Evolutionary conservation across 2,329 filamentous ascomycete genomes (phyloP).

Genomic region (Hirsutella minnesotensis): DNA sequence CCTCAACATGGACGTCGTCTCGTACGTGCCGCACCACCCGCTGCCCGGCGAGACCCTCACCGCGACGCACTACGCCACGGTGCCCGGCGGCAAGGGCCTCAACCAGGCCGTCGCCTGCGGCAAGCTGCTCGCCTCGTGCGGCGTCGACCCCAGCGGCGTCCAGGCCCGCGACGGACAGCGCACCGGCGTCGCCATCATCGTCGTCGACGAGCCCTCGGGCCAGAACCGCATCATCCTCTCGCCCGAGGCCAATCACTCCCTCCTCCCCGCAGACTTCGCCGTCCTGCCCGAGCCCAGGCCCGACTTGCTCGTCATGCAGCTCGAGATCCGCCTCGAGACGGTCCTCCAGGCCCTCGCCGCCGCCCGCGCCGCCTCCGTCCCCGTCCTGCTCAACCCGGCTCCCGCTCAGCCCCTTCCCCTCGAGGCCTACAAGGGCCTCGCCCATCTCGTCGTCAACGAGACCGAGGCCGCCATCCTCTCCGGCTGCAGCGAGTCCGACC

Average conservation of each 20-base stretch:
- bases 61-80: constrained; percentile 63
- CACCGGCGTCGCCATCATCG: constrained; percentile 63
- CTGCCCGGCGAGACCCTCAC: constrained; percentile 79
- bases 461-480: constrained; percentile 71
- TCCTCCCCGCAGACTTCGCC: constrained; percentile 24
- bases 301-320: constrained; percentile 61
- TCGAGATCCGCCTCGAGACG: constrained; percentile 61
- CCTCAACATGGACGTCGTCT: constrained; percentile 88
- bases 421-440: constrained; percentile 53
- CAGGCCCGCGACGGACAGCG: constrained; percentile 28
- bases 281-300: constrained; percentile 27
- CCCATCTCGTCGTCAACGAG: constrained; percentile 81
- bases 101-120: constrained; percentile 90
- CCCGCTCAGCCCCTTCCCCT: constrained; percentile 59
- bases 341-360: constrained; percentile 48
- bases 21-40: constrained; percentile 74
- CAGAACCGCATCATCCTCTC: constrained; percentile 69
- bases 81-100: constrained; percentile 84
- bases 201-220: constrained; percentile 60
- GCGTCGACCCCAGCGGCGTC: constrained; percentile 49
- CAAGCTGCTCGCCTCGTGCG: constrained; percentile 54
- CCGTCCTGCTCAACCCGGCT: constrained; percentile 76
- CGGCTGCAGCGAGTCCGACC: constrained; percentile 35
- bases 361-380: constrained; percentile 34
- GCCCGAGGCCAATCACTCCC: constrained; percentile 55